Conservation (phyloP, 345 rosid genomes). For the Melastoma malabathricum region DNA sequence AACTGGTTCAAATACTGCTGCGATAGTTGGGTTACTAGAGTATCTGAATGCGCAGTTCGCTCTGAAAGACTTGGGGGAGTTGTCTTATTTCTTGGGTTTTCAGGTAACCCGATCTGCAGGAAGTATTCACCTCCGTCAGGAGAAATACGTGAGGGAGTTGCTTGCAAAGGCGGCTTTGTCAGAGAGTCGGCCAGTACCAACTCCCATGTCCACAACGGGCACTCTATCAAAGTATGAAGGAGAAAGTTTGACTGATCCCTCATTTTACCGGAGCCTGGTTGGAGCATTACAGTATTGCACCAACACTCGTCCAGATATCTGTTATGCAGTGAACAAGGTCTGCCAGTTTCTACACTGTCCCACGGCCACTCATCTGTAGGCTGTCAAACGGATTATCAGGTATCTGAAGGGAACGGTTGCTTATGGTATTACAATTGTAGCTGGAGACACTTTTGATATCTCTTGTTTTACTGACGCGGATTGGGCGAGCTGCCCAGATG, state of each 20-base stretch:
- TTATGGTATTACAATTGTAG: neutral
- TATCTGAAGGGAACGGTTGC: neutral
- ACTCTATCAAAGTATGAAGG: neutral
- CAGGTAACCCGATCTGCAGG: too few relatives aligned
- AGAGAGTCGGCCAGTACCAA: too few relatives aligned
- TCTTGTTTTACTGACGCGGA: too few relatives aligned
- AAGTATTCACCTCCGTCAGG: too few relatives aligned
- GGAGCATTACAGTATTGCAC: neutral
- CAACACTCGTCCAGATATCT: too few relatives aligned
- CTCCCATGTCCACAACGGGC: neutral
- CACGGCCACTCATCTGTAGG: neutral
- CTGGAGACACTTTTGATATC: neutral
- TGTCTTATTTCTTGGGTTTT: too few relatives aligned
- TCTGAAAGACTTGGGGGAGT: neutral
- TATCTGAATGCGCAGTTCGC: neutral
- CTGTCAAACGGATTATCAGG: neutral
- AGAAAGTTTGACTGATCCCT: neutral
- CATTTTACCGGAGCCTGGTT: neutral
- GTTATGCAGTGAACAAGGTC: too few relatives aligned
- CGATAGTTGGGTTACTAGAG: neutral
- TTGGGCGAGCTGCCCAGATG: too few relatives aligned
- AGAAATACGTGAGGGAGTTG: too few relatives aligned
- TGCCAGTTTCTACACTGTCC: too few relatives aligned
- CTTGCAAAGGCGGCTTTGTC: too few relatives aligned
- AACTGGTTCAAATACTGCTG: neutral